phyloP scores from a whole-genome alignment of 176 grass and related monocot genomes.

The Dactylis glomerata region DNA sequence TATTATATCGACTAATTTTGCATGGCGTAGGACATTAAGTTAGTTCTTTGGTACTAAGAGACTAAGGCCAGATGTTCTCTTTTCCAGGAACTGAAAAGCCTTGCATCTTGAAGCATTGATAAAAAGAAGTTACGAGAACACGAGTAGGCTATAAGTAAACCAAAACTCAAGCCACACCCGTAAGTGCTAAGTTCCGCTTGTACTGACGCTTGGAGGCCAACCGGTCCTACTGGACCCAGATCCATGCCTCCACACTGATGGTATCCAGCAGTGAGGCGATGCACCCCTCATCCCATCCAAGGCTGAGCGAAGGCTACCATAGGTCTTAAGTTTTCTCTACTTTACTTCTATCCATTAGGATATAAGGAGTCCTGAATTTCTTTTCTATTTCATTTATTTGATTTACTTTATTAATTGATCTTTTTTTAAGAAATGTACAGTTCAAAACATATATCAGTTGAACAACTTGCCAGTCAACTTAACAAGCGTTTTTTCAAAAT shows the following conservation, averaged over 20 bases:
- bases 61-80: not conserved
- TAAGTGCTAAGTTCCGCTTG: not conserved
- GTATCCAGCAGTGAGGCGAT: not conserved
- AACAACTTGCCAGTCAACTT: not conserved
- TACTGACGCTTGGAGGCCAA: not conserved
- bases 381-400: not conserved
- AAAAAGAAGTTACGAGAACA: not conserved
- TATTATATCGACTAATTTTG: conserved; percentile 5
- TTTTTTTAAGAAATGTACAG: not conserved
- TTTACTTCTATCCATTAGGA: not conserved
- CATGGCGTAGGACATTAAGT: not conserved
- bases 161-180: not conserved
- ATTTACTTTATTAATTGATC: not conserved
- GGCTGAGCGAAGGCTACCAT: not conserved
- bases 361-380: not conserved
- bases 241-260: not conserved
- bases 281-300: not conserved
- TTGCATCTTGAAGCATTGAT: not conserved
- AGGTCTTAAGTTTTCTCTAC: not conserved
- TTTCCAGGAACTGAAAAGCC: not conserved
- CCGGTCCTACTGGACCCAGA: not conserved
- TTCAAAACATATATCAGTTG: not conserved
- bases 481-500: not conserved
- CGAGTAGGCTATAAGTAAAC: not conserved
- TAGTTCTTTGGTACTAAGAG: not conserved